Conservation (phyloP, 331 rosid genomes). For the Malus hybrid region DNA sequence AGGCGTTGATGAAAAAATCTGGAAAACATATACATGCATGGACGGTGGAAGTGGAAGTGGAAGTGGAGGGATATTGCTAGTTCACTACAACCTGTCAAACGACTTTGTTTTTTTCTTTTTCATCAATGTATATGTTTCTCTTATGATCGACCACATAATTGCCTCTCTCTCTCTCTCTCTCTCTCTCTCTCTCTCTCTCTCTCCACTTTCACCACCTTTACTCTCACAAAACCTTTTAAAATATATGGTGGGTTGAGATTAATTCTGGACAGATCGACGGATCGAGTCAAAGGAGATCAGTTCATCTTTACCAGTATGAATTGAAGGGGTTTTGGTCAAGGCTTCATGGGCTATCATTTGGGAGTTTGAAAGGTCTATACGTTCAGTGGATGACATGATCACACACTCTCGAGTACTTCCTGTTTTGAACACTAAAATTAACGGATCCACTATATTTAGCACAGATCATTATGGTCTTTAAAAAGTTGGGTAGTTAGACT, state of each 20-base stretch:
- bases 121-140: too few relatives aligned
- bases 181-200: too few relatives aligned
- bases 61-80: neutral
- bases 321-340: conserved; percentile 18
- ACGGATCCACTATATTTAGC: conserved; percentile 6
- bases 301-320: conserved; percentile 1
- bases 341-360: conserved; percentile 16
- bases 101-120: too few relatives aligned
- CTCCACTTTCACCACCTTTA: too few relatives aligned
- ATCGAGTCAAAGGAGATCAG: conserved; percentile 16
- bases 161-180: too few relatives aligned
- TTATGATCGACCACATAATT: too few relatives aligned
- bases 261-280: neutral
- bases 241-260: too few relatives aligned
- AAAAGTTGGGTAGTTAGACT: conserved; percentile 12
- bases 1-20: conserved; percentile 5
- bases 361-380: conserved; percentile 18
- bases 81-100: too few relatives aligned
- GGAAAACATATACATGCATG: neutral
- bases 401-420: neutral
- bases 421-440: conserved; percentile 10
- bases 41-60: neutral
- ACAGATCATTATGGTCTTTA: conserved; percentile 1
- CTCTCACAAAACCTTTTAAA: too few relatives aligned
- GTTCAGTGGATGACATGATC: conserved; percentile 29